Percentiles rank a stretch among this genome's conserved stretches.
Conservation (phyloP, 2,329 filamentous ascomycete genomes). For the Alternaria longipes region DNA sequence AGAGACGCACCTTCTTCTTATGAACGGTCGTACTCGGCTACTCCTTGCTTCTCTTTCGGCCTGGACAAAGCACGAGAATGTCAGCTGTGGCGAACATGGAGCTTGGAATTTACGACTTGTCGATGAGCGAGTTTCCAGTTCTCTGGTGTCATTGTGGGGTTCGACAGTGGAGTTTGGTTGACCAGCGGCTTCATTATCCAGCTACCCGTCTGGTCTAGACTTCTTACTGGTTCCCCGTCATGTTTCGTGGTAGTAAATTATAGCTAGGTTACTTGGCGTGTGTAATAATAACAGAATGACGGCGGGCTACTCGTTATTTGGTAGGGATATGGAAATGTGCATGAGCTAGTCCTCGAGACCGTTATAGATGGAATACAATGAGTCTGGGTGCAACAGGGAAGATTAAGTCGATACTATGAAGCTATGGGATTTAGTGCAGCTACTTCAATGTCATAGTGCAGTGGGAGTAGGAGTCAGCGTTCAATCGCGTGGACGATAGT, state of each 20-base stretch:
- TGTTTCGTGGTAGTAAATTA: not conserved
- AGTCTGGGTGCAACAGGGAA: not conserved
- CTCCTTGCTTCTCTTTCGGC: not conserved
- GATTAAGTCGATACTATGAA: not conserved
- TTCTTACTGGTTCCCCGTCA: not conserved
- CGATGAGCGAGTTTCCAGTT: not conserved
- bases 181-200: not conserved
- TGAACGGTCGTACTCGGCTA: not conserved
- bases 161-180: not conserved
- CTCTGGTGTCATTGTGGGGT: constrained; percentile 1
- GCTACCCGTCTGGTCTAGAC: not conserved
- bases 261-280: not conserved
- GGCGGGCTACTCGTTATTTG: not conserved
- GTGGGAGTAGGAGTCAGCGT: not conserved
- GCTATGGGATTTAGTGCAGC: not conserved
- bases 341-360: not conserved
- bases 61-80: no score
- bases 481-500: not conserved
- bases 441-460: not conserved
- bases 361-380: not conserved
- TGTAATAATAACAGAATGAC: not conserved
- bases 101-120: not conserved
- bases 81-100: no score
- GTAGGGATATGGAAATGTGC: not conserved
- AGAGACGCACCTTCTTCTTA: not conserved